Base-by-base conservation (phyloP, 1,284 basidiomycete genomes). In the Grifola frondosa region DNA sequence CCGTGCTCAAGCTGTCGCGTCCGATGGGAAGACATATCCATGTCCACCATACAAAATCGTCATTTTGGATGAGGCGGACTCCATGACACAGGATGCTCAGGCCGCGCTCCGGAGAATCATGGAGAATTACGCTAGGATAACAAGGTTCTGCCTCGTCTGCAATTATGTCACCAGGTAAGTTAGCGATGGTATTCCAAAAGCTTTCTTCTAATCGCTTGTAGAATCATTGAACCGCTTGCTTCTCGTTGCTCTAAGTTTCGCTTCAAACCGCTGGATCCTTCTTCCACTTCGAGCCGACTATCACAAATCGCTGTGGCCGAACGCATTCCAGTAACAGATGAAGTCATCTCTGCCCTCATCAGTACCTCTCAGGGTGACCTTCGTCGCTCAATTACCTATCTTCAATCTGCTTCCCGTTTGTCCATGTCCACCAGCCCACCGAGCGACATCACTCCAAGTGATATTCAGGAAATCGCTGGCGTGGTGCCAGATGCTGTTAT, bases 181-280 rank as follows among this genome's bases (percentile, higher is more conserved):
- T 10, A 1, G n/a, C n/a, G n/a, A n/a, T n/a, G n/a, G n/a, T n/a
- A n/a, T n/a, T n/a, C n/a, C n/a, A n/a, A n/a, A n/a, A n/a, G n/a
- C n/a, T n/a, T 32, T 32, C 31, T 20, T 32, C 28, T 25, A 33
- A 46, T 23, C 25, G 28, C 28, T 30, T 35, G 19, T 56, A 97
- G 96, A 59, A 99, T 99, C 54, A 99, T 99, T 48, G 97, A 99
- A 62, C 97, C 97, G 1, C 79, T 99, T 19, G 93, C 97, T 13
- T 98, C 96, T n/a, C 84, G 97, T 41, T 99, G 97, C 68, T 97
- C 93, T 47, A 99, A 99, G 70, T 99, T 99, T 71, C 87, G 97
- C 32, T 99, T 99, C 73, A 92, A 91, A 19, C 91, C 95, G 3
- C 78, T 99, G 21, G 94, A 95, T 60, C 70, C 81, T 7, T 65